Conservation (phyloP, 176 grass and related monocot genomes). For the Rhynchospora pubera region DNA sequence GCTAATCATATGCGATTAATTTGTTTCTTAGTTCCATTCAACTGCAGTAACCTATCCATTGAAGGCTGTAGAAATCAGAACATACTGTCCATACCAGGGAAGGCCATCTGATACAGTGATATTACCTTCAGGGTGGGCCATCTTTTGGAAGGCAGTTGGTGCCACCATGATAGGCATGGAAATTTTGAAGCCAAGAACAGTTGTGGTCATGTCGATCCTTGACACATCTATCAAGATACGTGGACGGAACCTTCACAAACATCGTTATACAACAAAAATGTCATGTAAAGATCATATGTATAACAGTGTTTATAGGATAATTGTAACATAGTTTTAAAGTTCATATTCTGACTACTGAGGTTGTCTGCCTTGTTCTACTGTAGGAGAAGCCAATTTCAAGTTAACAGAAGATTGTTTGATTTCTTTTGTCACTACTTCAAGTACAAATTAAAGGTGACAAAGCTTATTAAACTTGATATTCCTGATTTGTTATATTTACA, state of each 20-base stretch:
- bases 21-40: not conserved
- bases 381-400: not conserved
- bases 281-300: not conserved
- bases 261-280: not conserved
- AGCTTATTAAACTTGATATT: not conserved
- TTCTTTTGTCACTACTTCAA: not conserved
- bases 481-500: not conserved
- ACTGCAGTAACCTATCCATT: not conserved
- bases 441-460: not conserved
- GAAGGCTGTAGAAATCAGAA: not conserved
- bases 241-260: slow-evolving; percentile 64
- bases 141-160: slow-evolving; percentile 89
- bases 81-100: too few species aligned
- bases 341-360: not conserved
- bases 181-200: slow-evolving; percentile 85
- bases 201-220: slow-evolving; percentile 80
- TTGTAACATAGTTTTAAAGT: not conserved
- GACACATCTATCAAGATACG: slow-evolving; percentile 95
- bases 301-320: not conserved
- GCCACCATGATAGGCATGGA: slow-evolving; percentile 98
- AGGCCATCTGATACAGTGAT: not conserved
- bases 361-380: not conserved
- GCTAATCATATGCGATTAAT: not conserved
- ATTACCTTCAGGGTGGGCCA: slow-evolving; percentile 94
- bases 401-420: not conserved